Evolutionary conservation across 1,139 yeast genomes (phyloP).

Genomic region (Debaryomyces sp.): DNA sequence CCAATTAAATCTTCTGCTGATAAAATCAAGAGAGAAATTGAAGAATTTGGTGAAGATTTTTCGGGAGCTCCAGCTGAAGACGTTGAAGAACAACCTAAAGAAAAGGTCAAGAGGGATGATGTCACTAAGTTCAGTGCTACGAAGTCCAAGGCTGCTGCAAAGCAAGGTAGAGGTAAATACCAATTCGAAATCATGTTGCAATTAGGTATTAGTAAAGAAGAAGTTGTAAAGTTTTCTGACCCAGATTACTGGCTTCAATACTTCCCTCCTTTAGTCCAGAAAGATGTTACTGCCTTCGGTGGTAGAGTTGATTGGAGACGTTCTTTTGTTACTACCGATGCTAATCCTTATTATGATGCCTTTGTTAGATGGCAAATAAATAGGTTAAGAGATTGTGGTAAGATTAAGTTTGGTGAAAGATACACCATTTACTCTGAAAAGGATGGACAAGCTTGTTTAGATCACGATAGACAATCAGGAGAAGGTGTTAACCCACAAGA

Average conservation of each 20-base stretch:
- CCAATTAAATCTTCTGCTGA: constrained; percentile 98
- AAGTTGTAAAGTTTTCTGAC: constrained; percentile 86
- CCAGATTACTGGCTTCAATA: constrained; percentile 84
- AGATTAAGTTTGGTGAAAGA: constrained; percentile 97
- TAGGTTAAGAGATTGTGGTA: constrained; percentile 80
- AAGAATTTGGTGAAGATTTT: constrained; percentile 84
- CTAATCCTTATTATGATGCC: constrained; percentile 92
- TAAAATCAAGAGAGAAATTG: constrained; percentile 89
- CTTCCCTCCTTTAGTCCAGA: constrained; percentile 89
- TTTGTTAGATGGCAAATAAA: constrained; percentile 97
- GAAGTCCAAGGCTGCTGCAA: constrained; percentile 90
- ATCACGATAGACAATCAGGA: constrained; percentile 96
- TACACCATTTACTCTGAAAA: constrained; percentile 96
- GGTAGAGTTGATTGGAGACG: constrained; percentile 99
- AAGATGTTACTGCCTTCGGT: constrained; percentile 82
- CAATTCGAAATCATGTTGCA: constrained; percentile 97
- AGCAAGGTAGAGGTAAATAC: constrained; percentile 90
- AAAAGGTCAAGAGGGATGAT: constrained; percentile 56
- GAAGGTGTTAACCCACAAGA: constrained; percentile 98
- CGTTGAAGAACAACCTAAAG: constrained; percentile 51
- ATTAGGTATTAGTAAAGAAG: constrained; percentile 81
- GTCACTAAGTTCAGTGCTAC: constrained; percentile 89
- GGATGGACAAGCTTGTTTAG: constrained; percentile 99
- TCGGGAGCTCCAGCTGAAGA: constrained; percentile 63
- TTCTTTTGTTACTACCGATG: constrained; percentile 92